Percentiles rank a stretch among this genome's conserved stretches.
phyloP scores from a whole-genome alignment of 495 filamentous ascomycete species.

The Echria macrotheca region DNA sequence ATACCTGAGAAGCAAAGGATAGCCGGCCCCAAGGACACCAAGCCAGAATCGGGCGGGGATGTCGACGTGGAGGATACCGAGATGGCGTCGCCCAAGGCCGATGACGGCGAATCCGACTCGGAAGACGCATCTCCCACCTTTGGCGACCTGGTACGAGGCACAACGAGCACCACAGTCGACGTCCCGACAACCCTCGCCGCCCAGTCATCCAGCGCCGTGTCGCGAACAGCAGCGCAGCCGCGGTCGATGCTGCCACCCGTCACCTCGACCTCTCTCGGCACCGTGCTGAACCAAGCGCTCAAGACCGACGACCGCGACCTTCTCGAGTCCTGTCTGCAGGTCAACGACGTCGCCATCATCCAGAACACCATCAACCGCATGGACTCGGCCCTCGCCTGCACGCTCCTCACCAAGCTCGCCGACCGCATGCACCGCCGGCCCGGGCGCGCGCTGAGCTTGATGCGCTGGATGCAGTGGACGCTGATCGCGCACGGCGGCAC shows the following conservation, averaged over 20 bases:
- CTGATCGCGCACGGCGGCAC: constrained; percentile 92
- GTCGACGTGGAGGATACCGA: constrained; percentile 27
- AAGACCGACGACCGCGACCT: constrained; percentile 82
- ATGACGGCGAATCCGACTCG: constrained; percentile 34
- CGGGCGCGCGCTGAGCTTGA: constrained; percentile 83
- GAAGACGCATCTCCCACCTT: constrained; percentile 63
- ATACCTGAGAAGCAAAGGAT: constrained; percentile 3
- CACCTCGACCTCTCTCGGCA: constrained; percentile 75
- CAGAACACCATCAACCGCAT: constrained; percentile 84
- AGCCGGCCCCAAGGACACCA: background rate
- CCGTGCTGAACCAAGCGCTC: constrained; percentile 86
- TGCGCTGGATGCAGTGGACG: constrained; percentile 95
- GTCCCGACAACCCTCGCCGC: constrained; percentile 57
- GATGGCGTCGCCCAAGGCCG: constrained; percentile 15
- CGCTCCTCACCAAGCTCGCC: constrained; percentile 74
- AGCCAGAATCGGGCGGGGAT: constrained; percentile 26
- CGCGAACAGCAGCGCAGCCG: constrained; percentile 37
- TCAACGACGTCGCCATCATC: constrained; percentile 65
- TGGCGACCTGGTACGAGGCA: constrained; percentile 75
- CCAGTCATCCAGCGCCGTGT: constrained; percentile 27
- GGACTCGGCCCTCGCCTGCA: constrained; percentile 72
- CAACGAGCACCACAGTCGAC: constrained; percentile 72
- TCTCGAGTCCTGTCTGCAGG: constrained; percentile 86
- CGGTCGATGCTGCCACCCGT: constrained; percentile 44
- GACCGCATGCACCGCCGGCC: constrained; percentile 82